Percentiles rank a stretch among this genome's conserved stretches.
phyloP scores from a whole-genome alignment of 495 filamentous ascomycete genomes.

The Hypoxylon fuscum region DNA sequence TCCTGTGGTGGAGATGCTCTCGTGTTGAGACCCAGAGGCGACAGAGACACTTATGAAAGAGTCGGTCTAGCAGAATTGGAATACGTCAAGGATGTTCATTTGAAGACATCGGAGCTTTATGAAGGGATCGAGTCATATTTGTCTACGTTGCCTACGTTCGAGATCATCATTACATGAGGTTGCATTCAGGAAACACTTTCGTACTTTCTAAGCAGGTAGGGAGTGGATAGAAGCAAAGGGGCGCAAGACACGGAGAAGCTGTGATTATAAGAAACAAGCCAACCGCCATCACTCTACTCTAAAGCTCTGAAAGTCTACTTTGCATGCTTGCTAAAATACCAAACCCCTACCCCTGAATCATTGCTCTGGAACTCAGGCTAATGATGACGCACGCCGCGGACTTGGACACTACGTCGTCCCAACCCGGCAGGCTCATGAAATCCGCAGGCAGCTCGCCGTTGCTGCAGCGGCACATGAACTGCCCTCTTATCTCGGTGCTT shows the following conservation, averaged over 20 bases:
- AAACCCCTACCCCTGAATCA: constrained; percentile 44
- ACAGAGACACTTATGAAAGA: background rate
- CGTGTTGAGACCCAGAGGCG: background rate
- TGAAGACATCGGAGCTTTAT: no score
- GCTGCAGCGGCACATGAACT: constrained; percentile 51
- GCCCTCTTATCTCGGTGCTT: constrained; percentile 33
- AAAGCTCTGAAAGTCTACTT: no score
- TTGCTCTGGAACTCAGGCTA: constrained; percentile 45
- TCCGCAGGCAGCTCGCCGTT: constrained; percentile 41
- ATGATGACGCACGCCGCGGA: constrained; percentile 49
- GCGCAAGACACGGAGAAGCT: no score
- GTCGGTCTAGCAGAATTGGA: background rate
- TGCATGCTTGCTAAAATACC: no score
- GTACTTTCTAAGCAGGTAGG: no score
- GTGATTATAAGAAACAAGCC: no score
- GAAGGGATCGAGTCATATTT: background rate
- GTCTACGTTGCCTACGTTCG: no score
- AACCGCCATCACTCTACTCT: no score
- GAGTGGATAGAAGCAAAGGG: no score
- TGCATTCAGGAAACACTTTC: no score
- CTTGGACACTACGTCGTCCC: constrained; percentile 34
- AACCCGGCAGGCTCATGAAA: constrained; percentile 46
- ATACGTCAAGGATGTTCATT: background rate
- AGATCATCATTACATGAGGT: no score
- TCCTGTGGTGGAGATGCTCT: no score